Evolutionary conservation across 257 asterid species (phyloP), one percentile per base, ranked within the genome.

Genomic region (Fraxinus excelsior): DNA sequence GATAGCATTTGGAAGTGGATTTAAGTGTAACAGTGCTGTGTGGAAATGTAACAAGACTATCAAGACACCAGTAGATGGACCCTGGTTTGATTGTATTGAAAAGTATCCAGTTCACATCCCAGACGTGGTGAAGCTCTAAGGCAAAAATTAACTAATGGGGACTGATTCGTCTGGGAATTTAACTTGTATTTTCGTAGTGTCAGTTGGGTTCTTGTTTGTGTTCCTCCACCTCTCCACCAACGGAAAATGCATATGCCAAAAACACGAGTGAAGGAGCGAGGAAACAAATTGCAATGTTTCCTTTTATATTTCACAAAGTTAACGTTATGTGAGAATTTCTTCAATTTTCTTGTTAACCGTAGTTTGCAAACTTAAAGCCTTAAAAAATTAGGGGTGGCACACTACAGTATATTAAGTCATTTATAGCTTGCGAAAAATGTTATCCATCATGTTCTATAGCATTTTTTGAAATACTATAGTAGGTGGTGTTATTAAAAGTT

Each of bases 1-100:
- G 74, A 80, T 82, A 34, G 81, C 79, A 13, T 79, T 82, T 69
- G 86, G 86, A 80, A 82, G 86, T 71, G 86, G 86, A 37, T 83
- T 83, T 31, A 83, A 83, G 82, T 83, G 86, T 76, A 80, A 83
- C 78, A 83, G 86, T 73, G 86, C 86, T 60, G 84, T 71, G 53
- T 83, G 86, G 86, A 70, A 76, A 56, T 83, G 86, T 51, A 80
- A 83, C 74, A 83, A 40, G 49, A 80, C 72, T 42, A 60, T 49
- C 11, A 69, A 76, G 35, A 62, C 14, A 51, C 42, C 72, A 32
- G 38, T 8, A 35, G 72, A 67, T 28, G 72, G 72, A 32, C 72
- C 72, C 16, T 67, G 40, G 49, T 11, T 32, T 18, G 72, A 67
- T 18, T 67, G 72, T 67, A 67, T 67, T 32, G 25, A 67, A 7